phyloP scores from a whole-genome alignment of 2,329 filamentous ascomycete genomes.

The Anthostomella pinea region DNA sequence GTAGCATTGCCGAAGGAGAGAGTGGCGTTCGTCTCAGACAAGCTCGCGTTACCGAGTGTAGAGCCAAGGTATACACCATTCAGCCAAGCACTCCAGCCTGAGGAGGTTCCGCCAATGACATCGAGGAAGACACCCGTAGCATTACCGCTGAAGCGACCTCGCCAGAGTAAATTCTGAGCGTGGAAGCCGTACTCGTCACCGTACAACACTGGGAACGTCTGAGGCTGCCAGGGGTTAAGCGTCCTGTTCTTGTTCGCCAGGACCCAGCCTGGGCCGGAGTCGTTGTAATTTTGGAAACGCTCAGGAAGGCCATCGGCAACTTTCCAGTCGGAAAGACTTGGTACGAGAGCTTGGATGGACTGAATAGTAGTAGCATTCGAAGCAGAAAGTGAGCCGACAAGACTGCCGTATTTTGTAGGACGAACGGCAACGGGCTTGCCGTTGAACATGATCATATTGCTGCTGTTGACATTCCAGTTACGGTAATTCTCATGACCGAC shows the following conservation, averaged over 20 bases:
- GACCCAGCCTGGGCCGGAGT: constrained; percentile 43
- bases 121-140: constrained; percentile 47
- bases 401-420: constrained; percentile 25
- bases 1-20: constrained; percentile 52
- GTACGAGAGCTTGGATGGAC: too few relatives aligned
- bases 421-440: constrained; percentile 35
- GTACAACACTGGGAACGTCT: constrained; percentile 53
- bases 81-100: constrained; percentile 56
- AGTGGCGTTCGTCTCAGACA: constrained; percentile 34
- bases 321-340: constrained; percentile 44
- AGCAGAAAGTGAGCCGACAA: constrained; percentile 29
- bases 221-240: constrained; percentile 44
- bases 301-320: constrained; percentile 49
- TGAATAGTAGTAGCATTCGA: too few relatives aligned
- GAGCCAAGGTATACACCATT: constrained; percentile 57
- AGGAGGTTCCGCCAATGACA: constrained; percentile 52
- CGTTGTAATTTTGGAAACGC: constrained; percentile 40
- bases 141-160: too few relatives aligned
- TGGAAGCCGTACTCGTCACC: constrained; percentile 57
- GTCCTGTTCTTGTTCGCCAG: constrained; percentile 49
- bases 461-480: too few relatives aligned
- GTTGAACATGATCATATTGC: constrained; percentile 51
- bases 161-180: too few relatives aligned
- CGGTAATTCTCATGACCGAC: too few relatives aligned
- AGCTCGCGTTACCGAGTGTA: constrained; percentile 47